Evolutionary conservation across 345 rosid genomes (phyloP), one percentile per base, ranked within the genome.

Genomic region (Noccaea bulbosa): DNA sequence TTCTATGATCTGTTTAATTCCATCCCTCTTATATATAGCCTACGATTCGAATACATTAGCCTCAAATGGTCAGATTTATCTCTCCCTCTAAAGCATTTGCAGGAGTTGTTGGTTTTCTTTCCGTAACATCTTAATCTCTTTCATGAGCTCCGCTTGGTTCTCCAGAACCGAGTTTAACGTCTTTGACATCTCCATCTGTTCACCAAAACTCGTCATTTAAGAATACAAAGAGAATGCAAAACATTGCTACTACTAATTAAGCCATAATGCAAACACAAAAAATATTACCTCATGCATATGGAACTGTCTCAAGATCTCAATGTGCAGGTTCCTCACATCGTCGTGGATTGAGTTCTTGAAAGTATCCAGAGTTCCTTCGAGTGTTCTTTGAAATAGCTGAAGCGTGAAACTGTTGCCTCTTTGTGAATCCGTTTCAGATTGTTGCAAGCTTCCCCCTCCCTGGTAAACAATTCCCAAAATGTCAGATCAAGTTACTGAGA

Each of bases 271-370:
- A 43, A 41, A 56, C 4, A 32, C 11, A 61, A 3, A 24, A 30
- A 61, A 30, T 20, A 1, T 47, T 79, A 86, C 97, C 91, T 87
- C 88, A 65, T 87, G 95, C 87, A 88, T 77, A 53, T 91, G 97
- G 65, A 86, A 91, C 62, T 91, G 97, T 75, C 96, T 77, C 32
- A 88, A 74, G 41, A 91, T 79, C 77, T 91, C 97, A 11, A 88
- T 87, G 78, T 88, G 95, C 33, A 88, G 84, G 81, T 88, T 91
- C 82, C 97, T 86, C 88, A 84, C 80, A 49, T 89, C 96, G 49
- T 79, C 91, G 12, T 88, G 95, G 61, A 84, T 82, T 32, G 97
- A 91, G 72, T 86, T 87, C 85, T 86, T 87, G 64, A 91, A 87
- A 3, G 91, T 79, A 76, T 81, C 92, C 0, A 91, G 86, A 22